Base-by-base conservation (phyloP, 2,329 filamentous ascomycete species). In the Saccharata proteae region DNA sequence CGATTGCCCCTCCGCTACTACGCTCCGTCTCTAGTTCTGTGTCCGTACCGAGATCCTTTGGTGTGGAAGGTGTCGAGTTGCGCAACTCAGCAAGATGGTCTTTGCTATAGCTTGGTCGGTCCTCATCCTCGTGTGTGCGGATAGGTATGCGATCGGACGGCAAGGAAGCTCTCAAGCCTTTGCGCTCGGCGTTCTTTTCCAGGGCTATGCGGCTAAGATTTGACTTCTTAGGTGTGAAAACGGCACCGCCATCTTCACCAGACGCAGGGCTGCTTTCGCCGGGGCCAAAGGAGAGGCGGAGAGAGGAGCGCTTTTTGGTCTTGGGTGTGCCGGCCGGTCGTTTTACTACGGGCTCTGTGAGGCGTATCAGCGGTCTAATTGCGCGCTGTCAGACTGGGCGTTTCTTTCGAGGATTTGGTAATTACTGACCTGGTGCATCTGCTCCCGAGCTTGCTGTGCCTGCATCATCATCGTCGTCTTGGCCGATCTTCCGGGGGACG, bases 21-120 rank as follows among this genome's bases (percentile, higher is more conserved):
- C 46, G 10, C n/a, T n/a, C n/a, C n/a, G n/a, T n/a, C n/a, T n/a
- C n/a, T n/a, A n/a, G n/a, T n/a, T n/a, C n/a, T n/a, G n/a, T n/a
- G n/a, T n/a, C 26, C 6, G 36, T 26, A 12, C 38, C 59, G 1
- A 77, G 47, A 36, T 81, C 69, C 39, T 73, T 77, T 0, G 85
- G 86, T 0, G 81, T 86, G 15, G 77, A 82, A 0, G 84, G 85
- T 0, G 86, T 94, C 9, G 82, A 85, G 37, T 76, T 80, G 40
- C 84, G 82, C 10, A 98, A 66, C 51, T 93, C 83, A 19, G 81
- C 76, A 13, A 98, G 65, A 42, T 88, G 83, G 44, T 92, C 83
- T 47, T 80, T 81, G 60, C 71, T 92, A 52, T 98, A 96, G 36
- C 63, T 79, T 0, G 84, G 85, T 21, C 79, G 65, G 30, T 77